A percentile compares a stretch with the other conserved stretches of the same genome.
These are phyloP conservation scores for Cryphonectria naterciae DNA, from an alignment of 2,329 filamentous ascomycete species.

Conservation along the genomic window DNA sequence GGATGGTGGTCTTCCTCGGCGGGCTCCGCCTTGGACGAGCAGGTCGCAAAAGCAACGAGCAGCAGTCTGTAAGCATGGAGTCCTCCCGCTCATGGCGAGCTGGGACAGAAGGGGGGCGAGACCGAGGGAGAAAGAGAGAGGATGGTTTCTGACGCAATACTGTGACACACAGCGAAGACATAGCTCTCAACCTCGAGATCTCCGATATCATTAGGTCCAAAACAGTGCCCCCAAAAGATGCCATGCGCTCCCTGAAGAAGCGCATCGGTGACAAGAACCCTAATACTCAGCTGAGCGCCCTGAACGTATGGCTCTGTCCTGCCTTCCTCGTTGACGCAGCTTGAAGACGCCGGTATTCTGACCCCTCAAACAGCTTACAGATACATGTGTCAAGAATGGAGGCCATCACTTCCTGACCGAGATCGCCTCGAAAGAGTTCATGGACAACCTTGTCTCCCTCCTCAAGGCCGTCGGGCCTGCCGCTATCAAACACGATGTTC, in stretches of 20 bases:
- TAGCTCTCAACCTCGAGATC: slow-evolving; percentile 95
- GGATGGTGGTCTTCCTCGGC: slow-evolving; percentile 94
- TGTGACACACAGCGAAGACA: slow-evolving; percentile 73
- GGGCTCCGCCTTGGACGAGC: slow-evolving; percentile 91
- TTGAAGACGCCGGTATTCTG: slow-evolving; percentile 1
- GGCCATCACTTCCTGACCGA: slow-evolving; percentile 93
- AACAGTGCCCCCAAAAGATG: slow-evolving; percentile 95
- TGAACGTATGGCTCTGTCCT: slow-evolving; percentile 67
- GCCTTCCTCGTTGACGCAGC: not conserved
- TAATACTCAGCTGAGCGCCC: slow-evolving; percentile 91
- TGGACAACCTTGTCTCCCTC: slow-evolving; percentile 93
- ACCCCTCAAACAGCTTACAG: slow-evolving; percentile 68
- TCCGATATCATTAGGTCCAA: slow-evolving; percentile 97
- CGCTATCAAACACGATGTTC: slow-evolving; percentile 83
- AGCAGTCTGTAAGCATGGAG: slow-evolving; percentile 76
- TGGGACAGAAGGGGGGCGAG: not conserved
- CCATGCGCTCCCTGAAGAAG: slow-evolving; percentile 93
- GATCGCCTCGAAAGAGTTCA: slow-evolving; percentile 95
- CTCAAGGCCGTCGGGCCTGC: slow-evolving; percentile 77
- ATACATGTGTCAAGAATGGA: slow-evolving; percentile 98
- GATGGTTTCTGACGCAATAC: slow-evolving; percentile 29
- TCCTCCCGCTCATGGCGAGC: slow-evolving; percentile 13
- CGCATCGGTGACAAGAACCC: slow-evolving; percentile 97
- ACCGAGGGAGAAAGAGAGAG: not conserved
- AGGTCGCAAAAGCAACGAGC: slow-evolving; percentile 92